Evolutionary conservation across 768 basidiomycete genomes (phyloP).

Genomic region (Rhizopogon salebrosus): DNA sequence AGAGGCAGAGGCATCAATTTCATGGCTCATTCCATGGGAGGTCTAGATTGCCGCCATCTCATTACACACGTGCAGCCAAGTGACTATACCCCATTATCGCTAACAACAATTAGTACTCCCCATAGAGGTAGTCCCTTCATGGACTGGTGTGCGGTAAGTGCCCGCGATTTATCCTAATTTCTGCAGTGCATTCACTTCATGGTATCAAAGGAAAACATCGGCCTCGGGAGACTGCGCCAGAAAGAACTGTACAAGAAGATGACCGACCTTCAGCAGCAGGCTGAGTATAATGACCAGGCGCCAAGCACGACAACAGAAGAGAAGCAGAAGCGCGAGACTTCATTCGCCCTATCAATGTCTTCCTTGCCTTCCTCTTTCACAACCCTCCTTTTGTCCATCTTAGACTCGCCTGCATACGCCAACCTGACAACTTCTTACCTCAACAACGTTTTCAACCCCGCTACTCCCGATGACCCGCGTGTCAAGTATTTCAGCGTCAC

Average conservation of each 20-base stretch:
- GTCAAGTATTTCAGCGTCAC: conserved; percentile 94
- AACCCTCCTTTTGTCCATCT: conserved; percentile 76
- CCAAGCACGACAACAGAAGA: not conserved
- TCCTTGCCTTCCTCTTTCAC: conserved; percentile 81
- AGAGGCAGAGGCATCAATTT: conserved; percentile 84
- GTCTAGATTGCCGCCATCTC: conserved; percentile 89
- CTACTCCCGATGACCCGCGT: conserved; percentile 68
- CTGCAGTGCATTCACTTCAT: conserved; percentile 1
- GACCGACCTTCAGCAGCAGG: not conserved
- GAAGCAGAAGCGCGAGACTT: conserved; percentile 24
- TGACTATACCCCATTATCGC: conserved; percentile 79
- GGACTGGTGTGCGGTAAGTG: conserved; percentile 92
- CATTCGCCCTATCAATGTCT: conserved; percentile 46
- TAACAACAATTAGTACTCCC: conserved; percentile 89
- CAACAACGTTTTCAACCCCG: conserved; percentile 75
- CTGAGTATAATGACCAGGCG: not conserved
- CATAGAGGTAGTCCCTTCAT: conserved; percentile 97
- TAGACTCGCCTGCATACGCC: conserved; percentile 96
- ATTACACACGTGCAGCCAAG: conserved; percentile 80
- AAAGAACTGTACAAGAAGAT: conserved; percentile 5
- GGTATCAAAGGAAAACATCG: conserved; percentile 71
- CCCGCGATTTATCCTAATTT: conserved; percentile 1
- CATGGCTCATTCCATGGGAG: conserved; percentile 97
- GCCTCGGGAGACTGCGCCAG: conserved; percentile 67
- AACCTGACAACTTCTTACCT: conserved; percentile 87